phyloP scores from a whole-genome alignment of 805 yeast species.

The Hanseniaspora guilliermondii region DNA sequence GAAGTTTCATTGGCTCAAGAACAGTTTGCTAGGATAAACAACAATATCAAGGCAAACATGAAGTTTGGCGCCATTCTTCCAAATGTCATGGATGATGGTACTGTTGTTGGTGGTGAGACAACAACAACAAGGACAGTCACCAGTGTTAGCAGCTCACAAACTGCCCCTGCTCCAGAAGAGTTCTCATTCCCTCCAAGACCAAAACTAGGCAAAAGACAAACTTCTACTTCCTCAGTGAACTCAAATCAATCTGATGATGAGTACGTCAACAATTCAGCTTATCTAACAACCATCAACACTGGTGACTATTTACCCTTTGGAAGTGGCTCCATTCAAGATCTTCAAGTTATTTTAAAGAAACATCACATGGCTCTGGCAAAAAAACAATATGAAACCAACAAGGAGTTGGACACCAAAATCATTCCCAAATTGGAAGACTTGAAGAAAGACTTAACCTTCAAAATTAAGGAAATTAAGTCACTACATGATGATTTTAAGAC shows the following conservation, averaged over 20 bases:
- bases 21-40: conserved; percentile 55
- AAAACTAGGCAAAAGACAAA: not conserved
- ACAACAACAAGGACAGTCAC: conserved; percentile 5
- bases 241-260: conserved; percentile 12
- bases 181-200: conserved; percentile 13
- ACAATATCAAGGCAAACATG: conserved; percentile 60
- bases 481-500: conserved; percentile 51
- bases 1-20: conserved; percentile 73
- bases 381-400: conserved; percentile 42
- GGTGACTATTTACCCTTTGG: conserved; percentile 58
- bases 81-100: conserved; percentile 26
- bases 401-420: conserved; percentile 42
- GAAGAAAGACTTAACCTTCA: conserved; percentile 56
- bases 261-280: conserved; percentile 8
- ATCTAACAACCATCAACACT: conserved; percentile 7
- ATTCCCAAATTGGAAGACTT: conserved; percentile 49
- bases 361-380: conserved; percentile 47
- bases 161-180: not conserved
- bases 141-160: not conserved
- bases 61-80: conserved; percentile 28
- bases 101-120: conserved; percentile 24
- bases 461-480: conserved; percentile 70
- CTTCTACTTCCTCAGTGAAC: conserved; percentile 2
- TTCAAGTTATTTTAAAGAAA: conserved; percentile 56
- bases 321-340: conserved; percentile 63